phyloP scores from a whole-genome alignment of 2,329 filamentous ascomycete genomes.

The Cladophialophora immunda region DNA sequence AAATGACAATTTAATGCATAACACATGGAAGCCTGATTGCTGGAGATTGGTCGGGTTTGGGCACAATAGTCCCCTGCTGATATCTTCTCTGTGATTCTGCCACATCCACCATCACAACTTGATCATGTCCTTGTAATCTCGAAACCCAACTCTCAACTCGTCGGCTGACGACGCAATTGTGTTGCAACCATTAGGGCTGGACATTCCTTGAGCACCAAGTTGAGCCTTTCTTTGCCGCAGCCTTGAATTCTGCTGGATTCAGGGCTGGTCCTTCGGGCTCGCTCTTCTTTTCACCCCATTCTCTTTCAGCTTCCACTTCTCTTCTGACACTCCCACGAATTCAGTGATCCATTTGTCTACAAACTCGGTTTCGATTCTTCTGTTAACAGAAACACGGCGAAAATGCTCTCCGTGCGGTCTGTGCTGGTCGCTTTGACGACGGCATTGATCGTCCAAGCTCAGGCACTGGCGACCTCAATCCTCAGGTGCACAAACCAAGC shows the following conservation, averaged over 20 bases:
- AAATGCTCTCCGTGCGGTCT: neutral
- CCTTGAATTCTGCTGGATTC: neutral
- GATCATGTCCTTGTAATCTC: neutral
- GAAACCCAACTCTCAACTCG: neutral
- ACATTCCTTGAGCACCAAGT: neutral
- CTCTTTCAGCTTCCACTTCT: neutral
- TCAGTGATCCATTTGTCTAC: neutral
- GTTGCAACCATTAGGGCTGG: neutral
- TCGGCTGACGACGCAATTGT: neutral
- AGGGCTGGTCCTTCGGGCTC: neutral
- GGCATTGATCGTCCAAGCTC: conserved; percentile 4
- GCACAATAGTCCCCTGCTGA: neutral
- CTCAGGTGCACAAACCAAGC: neutral
- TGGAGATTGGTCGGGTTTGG: neutral
- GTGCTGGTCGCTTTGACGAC: conserved; percentile 5
- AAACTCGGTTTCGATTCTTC: neutral
- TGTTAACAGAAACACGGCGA: neutral
- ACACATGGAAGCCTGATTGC: neutral
- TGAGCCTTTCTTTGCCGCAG: neutral
- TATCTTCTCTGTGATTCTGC: neutral
- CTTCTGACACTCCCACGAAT: neutral
- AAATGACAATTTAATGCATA: conserved; percentile 24
- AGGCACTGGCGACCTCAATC: neutral
- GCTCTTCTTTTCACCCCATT: neutral
- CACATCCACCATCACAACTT: neutral